Evolutionary conservation across 257 asterid genomes (phyloP), one percentile per base, ranked within the genome.

Genomic region (Phtheirospermum japonicum): DNA sequence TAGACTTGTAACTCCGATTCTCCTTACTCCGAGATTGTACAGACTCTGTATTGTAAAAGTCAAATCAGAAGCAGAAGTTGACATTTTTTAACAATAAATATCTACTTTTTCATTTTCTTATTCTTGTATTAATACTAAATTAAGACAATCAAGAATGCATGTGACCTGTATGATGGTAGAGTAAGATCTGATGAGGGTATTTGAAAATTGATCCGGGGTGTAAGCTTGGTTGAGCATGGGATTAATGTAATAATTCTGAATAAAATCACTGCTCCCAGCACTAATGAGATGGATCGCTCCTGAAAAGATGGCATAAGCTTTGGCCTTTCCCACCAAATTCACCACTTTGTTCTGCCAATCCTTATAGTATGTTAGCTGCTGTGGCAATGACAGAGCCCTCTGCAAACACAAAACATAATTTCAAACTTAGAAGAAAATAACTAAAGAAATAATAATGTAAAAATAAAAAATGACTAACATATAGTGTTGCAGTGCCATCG

Each of bases 191-290:
- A 81, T 61, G 66, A 89, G 97, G 16, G 79, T 60, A 71, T 78
- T 76, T 0, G 95, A 84, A 76, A 84, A 87, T 30, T 67, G 83
- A 55, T 83, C 92, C 0, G 89, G 75, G 9, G 84, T 23, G 72
- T 70, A 80, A 57, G 12, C 33, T 46, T 56, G 62, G 71, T 83
- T 77, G 67, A 86, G 83, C 7, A 89, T 10, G 2, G 92, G 89
- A 49, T 82, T 80, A 13, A 84, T 77, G 79, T 89, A 81, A 20
- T 84, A 86, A 65, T 89, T 86, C 75, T 86, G 95, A 10, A 86
- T 69, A 74, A 82, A 86, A 70, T 86, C 97, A 59, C 94, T 89
- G 82, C 83, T 86, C n/a, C 95, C 95, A 8, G 95, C 95, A 57
- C 92, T 89, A 58, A 86, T 23, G 33, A 89, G 81, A 53, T 89